A percentile compares a stretch with the other conserved stretches of the same genome.
Conservation (phyloP, 2,329 filamentous ascomycete genomes). For the Penicillium crustosum region DNA sequence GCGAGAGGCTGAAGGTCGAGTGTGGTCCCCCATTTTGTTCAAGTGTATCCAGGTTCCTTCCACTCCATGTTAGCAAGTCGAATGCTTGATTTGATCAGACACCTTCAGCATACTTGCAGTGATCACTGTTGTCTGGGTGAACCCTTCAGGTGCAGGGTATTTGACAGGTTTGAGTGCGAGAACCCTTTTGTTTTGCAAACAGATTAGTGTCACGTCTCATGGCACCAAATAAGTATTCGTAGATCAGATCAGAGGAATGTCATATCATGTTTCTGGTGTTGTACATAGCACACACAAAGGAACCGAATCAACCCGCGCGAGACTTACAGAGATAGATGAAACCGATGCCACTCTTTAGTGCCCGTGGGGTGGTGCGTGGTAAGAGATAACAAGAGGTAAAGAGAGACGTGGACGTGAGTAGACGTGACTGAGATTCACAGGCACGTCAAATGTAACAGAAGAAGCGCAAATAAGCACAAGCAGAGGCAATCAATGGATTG, state of each 20-base stretch:
- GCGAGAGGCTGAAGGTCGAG: not conserved
- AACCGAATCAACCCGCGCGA: too few species aligned
- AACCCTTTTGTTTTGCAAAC: not conserved
- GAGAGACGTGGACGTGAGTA: not conserved
- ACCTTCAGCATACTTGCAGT: not conserved
- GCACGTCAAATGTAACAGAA: not conserved
- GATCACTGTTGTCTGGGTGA: not conserved
- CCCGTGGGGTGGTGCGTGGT: too few species aligned
- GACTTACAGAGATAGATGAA: not conserved
- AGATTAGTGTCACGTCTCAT: not conserved
- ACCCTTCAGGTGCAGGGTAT: not conserved
- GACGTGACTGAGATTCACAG: not conserved
- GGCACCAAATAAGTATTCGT: not conserved
- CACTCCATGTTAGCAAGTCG: not conserved
- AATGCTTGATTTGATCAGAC: not conserved
- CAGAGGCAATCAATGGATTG: not conserved
- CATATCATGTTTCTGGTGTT: not conserved
- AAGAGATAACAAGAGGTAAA: not conserved
- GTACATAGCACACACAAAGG: not conserved
- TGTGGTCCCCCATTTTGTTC: not conserved
- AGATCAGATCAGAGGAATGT: not conserved
- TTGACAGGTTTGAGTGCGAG: not conserved
- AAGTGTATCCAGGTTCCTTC: not conserved
- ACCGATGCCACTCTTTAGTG: not conserved
- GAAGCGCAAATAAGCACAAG: not conserved